Evolutionary conservation across 352 stramenopile species (phyloP).

Genomic region (Pythium graminicola): DNA sequence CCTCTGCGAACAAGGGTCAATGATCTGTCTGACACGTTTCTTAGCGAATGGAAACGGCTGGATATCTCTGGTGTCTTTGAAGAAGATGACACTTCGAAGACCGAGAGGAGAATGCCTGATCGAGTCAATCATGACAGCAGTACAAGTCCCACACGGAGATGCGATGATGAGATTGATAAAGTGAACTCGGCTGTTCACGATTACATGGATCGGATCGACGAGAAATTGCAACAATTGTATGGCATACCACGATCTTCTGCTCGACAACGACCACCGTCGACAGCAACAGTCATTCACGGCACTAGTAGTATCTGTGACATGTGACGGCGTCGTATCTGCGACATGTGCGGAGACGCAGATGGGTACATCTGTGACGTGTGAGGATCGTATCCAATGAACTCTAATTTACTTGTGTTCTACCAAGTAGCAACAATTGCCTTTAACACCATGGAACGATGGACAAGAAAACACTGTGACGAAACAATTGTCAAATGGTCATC

Average conservation of each 20-base stretch:
- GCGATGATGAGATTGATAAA: conserved; percentile 53
- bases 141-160: background rate
- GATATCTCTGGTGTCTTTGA: conserved; percentile 30
- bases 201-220: conserved; percentile 79
- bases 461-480: too few relatives aligned
- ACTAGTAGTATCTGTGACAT: too few relatives aligned
- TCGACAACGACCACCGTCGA: conserved; percentile 11
- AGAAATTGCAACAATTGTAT: conserved; percentile 76
- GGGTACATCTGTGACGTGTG: too few relatives aligned
- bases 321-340: too few relatives aligned
- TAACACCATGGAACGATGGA: too few relatives aligned
- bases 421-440: too few relatives aligned
- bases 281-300: conserved; percentile 9
- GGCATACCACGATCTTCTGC: conserved; percentile 48
- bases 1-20: background rate
- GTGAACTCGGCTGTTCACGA: conserved; percentile 63
- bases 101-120: background rate
- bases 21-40: conserved; percentile 12
- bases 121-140: background rate
- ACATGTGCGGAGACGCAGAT: too few relatives aligned
- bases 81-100: background rate
- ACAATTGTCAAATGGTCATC: too few relatives aligned
- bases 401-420: too few relatives aligned
- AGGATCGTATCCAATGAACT: too few relatives aligned
- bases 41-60: conserved; percentile 35